Percentiles rank a stretch among this genome's conserved stretches.
phyloP scores from a whole-genome alignment of 2,329 filamentous ascomycete genomes.

The Podosphaera fusca region DNA sequence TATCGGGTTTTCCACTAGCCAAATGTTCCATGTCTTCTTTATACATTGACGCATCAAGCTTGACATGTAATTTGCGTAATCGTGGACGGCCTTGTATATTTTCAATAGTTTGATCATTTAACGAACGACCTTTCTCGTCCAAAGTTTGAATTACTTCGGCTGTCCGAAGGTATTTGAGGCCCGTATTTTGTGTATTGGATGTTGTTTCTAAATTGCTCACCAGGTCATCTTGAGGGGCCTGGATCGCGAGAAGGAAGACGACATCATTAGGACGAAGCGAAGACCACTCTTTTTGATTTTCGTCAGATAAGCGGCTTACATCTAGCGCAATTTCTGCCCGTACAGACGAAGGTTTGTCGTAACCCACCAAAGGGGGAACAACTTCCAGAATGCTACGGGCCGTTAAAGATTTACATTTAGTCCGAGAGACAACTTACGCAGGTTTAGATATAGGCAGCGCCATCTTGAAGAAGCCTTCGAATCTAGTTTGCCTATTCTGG shows the following conservation, averaged over 20 bases:
- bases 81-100: slow-evolving; percentile 40
- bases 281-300: slow-evolving; percentile 73
- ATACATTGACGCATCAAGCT: slow-evolving; percentile 59
- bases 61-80: slow-evolving; percentile 51
- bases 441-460: slow-evolving; percentile 69
- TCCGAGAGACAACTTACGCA: slow-evolving; percentile 21
- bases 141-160: slow-evolving; percentile 71
- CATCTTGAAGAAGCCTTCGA: slow-evolving; percentile 78
- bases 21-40: slow-evolving; percentile 47
- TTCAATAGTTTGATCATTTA: slow-evolving; percentile 39
- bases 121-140: slow-evolving; percentile 57
- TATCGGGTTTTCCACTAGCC: slow-evolving; percentile 44
- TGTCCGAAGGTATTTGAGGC: slow-evolving; percentile 48
- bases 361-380: slow-evolving; percentile 60
- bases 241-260: slow-evolving; percentile 63
- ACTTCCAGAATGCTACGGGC: slow-evolving; percentile 49
- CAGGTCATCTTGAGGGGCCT: slow-evolving; percentile 30
- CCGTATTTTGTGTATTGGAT: slow-evolving; percentile 34
- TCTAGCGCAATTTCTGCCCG: slow-evolving; percentile 72
- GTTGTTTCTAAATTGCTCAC: slow-evolving; percentile 28
- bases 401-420: slow-evolving; percentile 5
- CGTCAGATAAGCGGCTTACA: slow-evolving; percentile 53
- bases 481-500: slow-evolving; percentile 42
- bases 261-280: slow-evolving; percentile 67
- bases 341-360: slow-evolving; percentile 61